Evolutionary conservation across 2,329 filamentous ascomycete species (phyloP), one percentile per base, ranked within the genome.

Genomic region (Pseudogymnoascus sp.): DNA sequence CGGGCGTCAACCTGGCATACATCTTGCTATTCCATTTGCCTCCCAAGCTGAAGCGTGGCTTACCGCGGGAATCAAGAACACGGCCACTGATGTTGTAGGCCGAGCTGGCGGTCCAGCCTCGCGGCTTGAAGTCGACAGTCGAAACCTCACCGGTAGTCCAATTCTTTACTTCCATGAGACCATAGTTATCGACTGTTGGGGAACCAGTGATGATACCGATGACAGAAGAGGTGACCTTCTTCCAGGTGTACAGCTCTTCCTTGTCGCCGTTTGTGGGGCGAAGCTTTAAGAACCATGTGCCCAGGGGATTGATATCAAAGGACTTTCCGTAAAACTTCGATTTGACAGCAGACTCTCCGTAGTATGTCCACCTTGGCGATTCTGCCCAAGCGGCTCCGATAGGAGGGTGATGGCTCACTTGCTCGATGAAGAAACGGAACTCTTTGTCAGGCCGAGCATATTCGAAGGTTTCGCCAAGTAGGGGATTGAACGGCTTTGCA

Each of bases 291-390:
- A 97, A 99, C 95, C 95, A 99, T 7, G 95, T 99, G 35, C 95
- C 95, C 9, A 97, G 83, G 3, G 91, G 93, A 72, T 97, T 96
- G 75, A 97, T 92, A 70, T 99, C 95, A 73, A 99, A 97, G 0
- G 93, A 96, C 73, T 93, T 96, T 69, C 95, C 95, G 72, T 96
- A 96, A 74, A 99, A 99, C 75, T 96, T 97, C 44, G 93, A 96
- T 76, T 91, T 93, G 65, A 97, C 92, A 9, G 91, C 89, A 29
- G 92, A 96, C 77, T 99, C 95, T 65, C 95, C 95, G 80, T 90
- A 97, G 79, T 99, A 99, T 63, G 93, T 93, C 95, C 95, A 99
- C 70, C 89, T 91, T 13, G 93, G 86, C 4, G 91, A 89, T 76
- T 99, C 95, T 7, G 93, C 93, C 81, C 89, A 95, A 0, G 92